A percentile compares a stretch with the other conserved stretches of the same genome.
Evolutionary conservation across 1,284 basidiomycete species (phyloP).

Genomic region (Leccinum pachyderme): DNA sequence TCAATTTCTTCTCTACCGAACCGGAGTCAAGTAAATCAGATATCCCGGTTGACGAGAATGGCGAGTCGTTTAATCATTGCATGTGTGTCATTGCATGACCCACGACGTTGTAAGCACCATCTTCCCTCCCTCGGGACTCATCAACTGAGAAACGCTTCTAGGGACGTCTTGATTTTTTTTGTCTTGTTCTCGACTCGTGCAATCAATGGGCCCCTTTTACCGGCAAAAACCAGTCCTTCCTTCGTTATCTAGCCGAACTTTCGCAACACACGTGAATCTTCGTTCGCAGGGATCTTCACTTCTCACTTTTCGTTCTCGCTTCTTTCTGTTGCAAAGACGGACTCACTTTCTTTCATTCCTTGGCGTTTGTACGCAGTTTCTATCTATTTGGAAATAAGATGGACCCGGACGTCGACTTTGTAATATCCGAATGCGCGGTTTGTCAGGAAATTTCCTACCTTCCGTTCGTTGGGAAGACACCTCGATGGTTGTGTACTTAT

Average conservation of each 20-base stretch:
- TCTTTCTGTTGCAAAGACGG: neutral
- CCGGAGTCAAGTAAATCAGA: conserved; percentile 3
- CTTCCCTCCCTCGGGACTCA: neutral
- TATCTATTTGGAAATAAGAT: conserved; percentile 3
- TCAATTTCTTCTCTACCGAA: neutral
- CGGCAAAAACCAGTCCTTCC: neutral
- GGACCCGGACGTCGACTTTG: conserved; percentile 2
- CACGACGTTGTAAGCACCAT: conserved; percentile 14
- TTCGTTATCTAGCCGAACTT: neutral
- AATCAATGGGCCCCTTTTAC: neutral
- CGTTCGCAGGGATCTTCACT: neutral
- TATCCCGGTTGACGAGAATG: conserved; percentile 14
- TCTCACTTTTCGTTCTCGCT: neutral
- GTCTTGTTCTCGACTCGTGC: neutral
- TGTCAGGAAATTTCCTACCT: conserved; percentile 7
- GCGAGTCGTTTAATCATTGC: neutral
- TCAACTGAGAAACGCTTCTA: conserved; percentile 10
- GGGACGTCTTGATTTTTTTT: neutral
- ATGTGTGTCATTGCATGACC: conserved; percentile 22
- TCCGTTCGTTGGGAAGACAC: conserved; percentile 1
- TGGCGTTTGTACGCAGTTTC: conserved; percentile 3
- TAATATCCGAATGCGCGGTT: neutral
- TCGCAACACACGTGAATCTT: neutral
- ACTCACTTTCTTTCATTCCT: neutral
- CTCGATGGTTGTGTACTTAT: conserved; percentile 7